Percentiles rank a stretch among this genome's conserved stretches.
These are phyloP conservation scores for Fusarium cyanostomum DNA, from an alignment of 2,329 filamentous ascomycete species.

Conservation along the genomic window DNA sequence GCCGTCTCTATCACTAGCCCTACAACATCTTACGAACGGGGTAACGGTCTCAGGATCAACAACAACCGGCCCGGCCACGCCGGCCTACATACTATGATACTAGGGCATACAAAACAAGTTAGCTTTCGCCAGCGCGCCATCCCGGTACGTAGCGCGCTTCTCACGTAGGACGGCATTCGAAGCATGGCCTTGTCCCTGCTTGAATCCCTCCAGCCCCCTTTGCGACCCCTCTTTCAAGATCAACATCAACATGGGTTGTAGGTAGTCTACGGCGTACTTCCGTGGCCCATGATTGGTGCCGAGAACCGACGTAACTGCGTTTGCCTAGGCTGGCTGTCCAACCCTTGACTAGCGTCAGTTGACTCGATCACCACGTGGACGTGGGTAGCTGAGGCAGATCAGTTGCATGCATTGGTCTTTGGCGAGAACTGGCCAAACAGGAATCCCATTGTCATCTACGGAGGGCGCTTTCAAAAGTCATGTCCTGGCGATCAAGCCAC, in stretches of 20 bases:
- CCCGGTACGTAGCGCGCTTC: conserved; percentile 27
- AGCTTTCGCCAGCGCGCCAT: conserved; percentile 7
- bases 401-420: not conserved
- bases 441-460: not conserved
- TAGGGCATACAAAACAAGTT: too few species aligned
- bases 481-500: too few species aligned
- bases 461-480: too few species aligned
- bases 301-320: not conserved
- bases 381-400: not conserved
- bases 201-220: conserved; percentile 14
- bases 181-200: conserved; percentile 9
- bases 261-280: not conserved
- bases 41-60: conserved; percentile 11
- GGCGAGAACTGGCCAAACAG: not conserved
- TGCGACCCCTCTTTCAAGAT: conserved; percentile 7
- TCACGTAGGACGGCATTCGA: conserved; percentile 32
- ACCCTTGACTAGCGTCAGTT: conserved; percentile 8
- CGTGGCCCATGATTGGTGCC: not conserved
- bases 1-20: conserved; percentile 18
- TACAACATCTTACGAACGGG: conserved; percentile 18
- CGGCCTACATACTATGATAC: too few species aligned
- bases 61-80: conserved; percentile 5
- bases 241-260: conserved; percentile 8
- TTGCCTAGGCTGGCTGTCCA: conserved; percentile 3
- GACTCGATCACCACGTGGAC: conserved; percentile 13